Percentiles rank a stretch among this genome's conserved stretches.
Evolutionary conservation across 495 filamentous ascomycete genomes (phyloP).

Genomic region (Aspergillus avenaceus): DNA sequence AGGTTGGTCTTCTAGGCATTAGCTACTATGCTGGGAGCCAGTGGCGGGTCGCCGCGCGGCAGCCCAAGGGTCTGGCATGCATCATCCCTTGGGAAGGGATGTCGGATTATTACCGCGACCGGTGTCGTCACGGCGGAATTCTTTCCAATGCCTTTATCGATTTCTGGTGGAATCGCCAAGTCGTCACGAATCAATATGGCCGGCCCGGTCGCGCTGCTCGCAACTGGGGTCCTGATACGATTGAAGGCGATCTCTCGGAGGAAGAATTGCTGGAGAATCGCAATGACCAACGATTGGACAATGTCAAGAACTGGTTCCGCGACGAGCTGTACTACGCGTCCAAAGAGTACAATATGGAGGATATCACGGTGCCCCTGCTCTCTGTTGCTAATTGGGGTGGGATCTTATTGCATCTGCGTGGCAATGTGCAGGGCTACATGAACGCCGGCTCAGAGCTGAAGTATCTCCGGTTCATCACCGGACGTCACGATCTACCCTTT

Average conservation of each 20-base stretch:
- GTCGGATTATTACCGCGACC: slow-evolving; percentile 62
- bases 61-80: slow-evolving; percentile 53
- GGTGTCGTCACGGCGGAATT: slow-evolving; percentile 62
- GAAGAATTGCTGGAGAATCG: slow-evolving; percentile 59
- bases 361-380: slow-evolving; percentile 59
- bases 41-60: slow-evolving; percentile 59
- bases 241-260: slow-evolving; percentile 56
- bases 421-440: slow-evolving; percentile 60
- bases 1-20: slow-evolving; percentile 59
- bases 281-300: slow-evolving; percentile 58
- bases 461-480: slow-evolving; percentile 63
- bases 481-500: slow-evolving; percentile 67
- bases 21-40: slow-evolving; percentile 61
- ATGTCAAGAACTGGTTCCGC: slow-evolving; percentile 47
- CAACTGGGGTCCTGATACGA: slow-evolving; percentile 49
- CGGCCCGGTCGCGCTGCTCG: slow-evolving; percentile 29
- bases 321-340: slow-evolving; percentile 59
- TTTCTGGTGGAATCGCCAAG: slow-evolving; percentile 65
- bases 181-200: slow-evolving; percentile 60
- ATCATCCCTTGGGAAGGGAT: slow-evolving; percentile 70
- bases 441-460: slow-evolving; percentile 58
- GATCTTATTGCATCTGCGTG: slow-evolving; percentile 58
- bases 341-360: slow-evolving; percentile 55
- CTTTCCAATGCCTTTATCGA: slow-evolving; percentile 58
- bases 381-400: slow-evolving; percentile 65